A percentile compares a stretch with the other conserved stretches of the same genome.
Evolutionary conservation across 192 early-diverging fungal species (phyloP).

Genomic region (Linnemannia elongata): DNA sequence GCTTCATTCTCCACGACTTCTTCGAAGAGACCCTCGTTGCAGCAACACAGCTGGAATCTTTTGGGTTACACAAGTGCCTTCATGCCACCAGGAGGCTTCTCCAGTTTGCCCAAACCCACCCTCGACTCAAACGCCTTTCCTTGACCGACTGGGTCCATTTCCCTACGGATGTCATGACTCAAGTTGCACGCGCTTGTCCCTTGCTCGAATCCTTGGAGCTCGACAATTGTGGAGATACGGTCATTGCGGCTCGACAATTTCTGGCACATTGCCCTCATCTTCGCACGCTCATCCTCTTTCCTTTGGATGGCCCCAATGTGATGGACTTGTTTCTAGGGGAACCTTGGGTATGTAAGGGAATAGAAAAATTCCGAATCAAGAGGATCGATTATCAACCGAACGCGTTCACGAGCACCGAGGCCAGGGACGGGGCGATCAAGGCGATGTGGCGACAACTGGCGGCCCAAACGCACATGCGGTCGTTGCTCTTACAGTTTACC

Average conservation of each 20-base stretch:
- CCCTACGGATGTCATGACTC: background rate
- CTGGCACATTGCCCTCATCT: slow-evolving; percentile 2
- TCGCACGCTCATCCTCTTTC: background rate
- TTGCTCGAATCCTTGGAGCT: background rate
- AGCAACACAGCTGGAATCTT: background rate
- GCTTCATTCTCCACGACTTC: background rate
- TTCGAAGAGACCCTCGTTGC: background rate
- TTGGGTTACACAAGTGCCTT: background rate
- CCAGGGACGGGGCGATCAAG: background rate
- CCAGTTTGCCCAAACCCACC: background rate
- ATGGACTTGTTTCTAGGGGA: slow-evolving; percentile 4
- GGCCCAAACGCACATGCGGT: background rate
- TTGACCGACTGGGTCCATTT: background rate
- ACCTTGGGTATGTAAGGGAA: slow-evolving; percentile 9
- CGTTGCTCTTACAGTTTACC: background rate
- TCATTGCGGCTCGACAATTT: background rate
- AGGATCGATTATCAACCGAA: background rate
- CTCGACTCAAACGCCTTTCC: background rate
- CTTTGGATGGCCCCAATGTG: background rate
- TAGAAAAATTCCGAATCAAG: background rate
- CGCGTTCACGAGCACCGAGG: background rate
- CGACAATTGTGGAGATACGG: background rate
- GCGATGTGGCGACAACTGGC: slow-evolving; percentile 9
- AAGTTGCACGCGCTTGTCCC: background rate
- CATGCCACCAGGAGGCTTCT: background rate